Conservation (phyloP, 2,329 filamentous ascomycete genomes). For the Chaetomium olivaceum region DNA sequence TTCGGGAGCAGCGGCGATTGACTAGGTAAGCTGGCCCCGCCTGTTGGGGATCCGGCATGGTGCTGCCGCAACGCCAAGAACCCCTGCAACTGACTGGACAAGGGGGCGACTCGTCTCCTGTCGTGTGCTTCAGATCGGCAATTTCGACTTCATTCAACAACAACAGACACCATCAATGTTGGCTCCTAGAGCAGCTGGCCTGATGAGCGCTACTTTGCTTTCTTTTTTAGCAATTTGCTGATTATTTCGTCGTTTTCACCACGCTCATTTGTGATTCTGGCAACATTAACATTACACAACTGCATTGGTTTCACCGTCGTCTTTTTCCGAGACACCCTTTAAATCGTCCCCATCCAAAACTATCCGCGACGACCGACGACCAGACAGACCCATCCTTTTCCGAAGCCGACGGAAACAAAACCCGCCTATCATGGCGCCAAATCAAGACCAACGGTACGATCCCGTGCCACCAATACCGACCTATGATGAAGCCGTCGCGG, state of each 20-base stretch:
- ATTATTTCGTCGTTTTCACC: neutral
- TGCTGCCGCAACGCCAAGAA: constrained; percentile 15
- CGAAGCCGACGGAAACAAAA: neutral
- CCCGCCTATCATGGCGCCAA: constrained; percentile 16
- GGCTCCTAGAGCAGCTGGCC: constrained; percentile 15
- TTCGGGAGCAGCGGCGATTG: neutral
- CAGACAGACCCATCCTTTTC: neutral
- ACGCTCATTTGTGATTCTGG: neutral
- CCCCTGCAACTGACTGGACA: constrained; percentile 8
- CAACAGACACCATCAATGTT: constrained; percentile 11
- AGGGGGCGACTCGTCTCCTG: constrained; percentile 5
- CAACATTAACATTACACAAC: neutral
- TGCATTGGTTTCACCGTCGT: neutral
- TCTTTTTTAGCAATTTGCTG: constrained; percentile 19
- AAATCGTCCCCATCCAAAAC: neutral
- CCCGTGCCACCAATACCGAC: constrained; percentile 74
- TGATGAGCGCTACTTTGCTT: constrained; percentile 13
- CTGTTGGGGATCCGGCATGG: neutral
- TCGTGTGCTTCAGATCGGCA: constrained; percentile 10
- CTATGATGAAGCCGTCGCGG: constrained; percentile 77
- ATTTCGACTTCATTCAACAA: constrained; percentile 16
- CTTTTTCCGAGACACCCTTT: neutral
- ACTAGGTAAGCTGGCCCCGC: neutral
- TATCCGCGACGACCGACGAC: constrained; percentile 3
- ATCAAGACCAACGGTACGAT: constrained; percentile 55